Conservation (phyloP, 2,329 filamentous ascomycete species). For the Cordyceps fumosorosea region DNA sequence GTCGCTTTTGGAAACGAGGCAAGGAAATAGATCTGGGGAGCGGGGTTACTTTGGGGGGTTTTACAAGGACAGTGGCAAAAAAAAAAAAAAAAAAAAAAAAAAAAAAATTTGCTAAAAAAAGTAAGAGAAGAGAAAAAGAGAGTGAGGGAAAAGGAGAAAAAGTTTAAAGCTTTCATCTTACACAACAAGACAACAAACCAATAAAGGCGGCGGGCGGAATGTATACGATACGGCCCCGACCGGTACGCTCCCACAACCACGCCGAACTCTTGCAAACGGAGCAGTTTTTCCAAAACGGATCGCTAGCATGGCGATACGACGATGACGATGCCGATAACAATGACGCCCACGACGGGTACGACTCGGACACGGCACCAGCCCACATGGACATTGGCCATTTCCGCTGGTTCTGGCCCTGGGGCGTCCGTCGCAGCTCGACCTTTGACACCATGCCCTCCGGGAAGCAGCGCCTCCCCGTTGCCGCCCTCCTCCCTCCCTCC, state of each 20-base stretch:
- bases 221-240: constrained; percentile 9
- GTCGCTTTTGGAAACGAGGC: background rate
- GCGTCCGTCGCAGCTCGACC: constrained; percentile 9
- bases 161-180: background rate
- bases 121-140: background rate
- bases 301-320: constrained; percentile 7
- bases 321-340: background rate
- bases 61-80: too few species aligned
- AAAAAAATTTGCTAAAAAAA: background rate
- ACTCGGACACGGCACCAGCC: constrained; percentile 1
- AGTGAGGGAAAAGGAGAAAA: background rate
- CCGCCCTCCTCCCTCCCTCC: background rate
- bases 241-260: constrained; percentile 6
- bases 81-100: background rate
- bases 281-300: constrained; percentile 11
- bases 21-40: background rate
- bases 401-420: constrained; percentile 12
- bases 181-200: background rate
- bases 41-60: background rate
- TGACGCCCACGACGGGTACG: background rate
- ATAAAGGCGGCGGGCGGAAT: background rate
- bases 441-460: constrained; percentile 10
- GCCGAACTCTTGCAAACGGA: constrained; percentile 8
- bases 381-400: constrained; percentile 10
- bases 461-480: constrained; percentile 3